Evolutionary conservation across 139 green algal species (phyloP).

Genomic region (Micromonas commoda): DNA sequence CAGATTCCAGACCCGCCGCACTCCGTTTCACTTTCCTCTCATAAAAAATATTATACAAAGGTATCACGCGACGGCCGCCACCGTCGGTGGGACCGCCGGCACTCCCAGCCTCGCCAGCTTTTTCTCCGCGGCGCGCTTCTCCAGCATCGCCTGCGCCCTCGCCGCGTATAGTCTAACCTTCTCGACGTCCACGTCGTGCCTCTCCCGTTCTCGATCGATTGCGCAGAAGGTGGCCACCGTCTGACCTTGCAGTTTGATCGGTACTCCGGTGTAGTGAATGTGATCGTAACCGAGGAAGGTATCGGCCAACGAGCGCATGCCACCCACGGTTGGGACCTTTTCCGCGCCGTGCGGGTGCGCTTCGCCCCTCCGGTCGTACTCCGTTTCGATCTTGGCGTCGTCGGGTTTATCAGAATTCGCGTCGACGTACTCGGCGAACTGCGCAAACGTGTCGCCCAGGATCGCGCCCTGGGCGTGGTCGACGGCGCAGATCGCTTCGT

Average conservation of each 20-base stretch:
- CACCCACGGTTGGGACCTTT: neutral
- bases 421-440: no score
- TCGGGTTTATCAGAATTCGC: no score
- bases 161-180: neutral
- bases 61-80: no score
- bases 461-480: no score
- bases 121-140: neutral
- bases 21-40: no score
- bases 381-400: no score
- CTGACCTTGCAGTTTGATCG: neutral
- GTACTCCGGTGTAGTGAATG: neutral
- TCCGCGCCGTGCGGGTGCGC: no score
- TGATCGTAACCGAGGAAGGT: neutral
- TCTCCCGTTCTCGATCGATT: neutral
- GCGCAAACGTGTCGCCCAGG: no score
- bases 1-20: no score
- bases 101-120: neutral
- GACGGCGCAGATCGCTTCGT: neutral
- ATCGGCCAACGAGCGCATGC: neutral
- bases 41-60: no score
- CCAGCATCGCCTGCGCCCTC: neutral
- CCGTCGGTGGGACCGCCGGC: no score
- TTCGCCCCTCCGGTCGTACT: no score
- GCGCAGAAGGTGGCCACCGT: neutral
- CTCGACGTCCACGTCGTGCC: neutral